phyloP scores from a whole-genome alignment of 352 stramenopile species.

The Phytophthora colocasiae region DNA sequence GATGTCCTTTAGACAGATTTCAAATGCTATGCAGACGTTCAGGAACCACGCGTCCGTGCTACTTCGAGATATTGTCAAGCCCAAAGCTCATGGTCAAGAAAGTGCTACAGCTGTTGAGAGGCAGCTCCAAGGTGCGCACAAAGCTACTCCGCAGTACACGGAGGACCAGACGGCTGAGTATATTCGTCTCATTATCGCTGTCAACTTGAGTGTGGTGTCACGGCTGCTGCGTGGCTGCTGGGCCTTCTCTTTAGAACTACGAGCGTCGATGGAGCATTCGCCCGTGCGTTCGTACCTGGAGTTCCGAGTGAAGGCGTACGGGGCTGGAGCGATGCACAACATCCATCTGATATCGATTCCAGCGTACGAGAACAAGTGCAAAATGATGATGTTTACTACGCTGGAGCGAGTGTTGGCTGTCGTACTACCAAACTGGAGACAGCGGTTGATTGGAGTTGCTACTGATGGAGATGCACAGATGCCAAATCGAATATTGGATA shows the following conservation, averaged over 20 bases:
- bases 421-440: slow-evolving; percentile 50
- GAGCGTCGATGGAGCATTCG: slow-evolving; percentile 33
- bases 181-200: slow-evolving; percentile 51
- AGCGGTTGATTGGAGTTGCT: slow-evolving; percentile 42
- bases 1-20: slow-evolving; percentile 43
- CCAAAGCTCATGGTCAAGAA: background rate
- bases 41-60: slow-evolving; percentile 25
- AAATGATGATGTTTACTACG: slow-evolving; percentile 38
- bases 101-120: background rate
- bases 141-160: slow-evolving; percentile 24
- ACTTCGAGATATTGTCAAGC: slow-evolving; percentile 24
- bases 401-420: slow-evolving; percentile 42
- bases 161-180: slow-evolving; percentile 45
- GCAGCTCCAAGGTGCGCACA: slow-evolving; percentile 8
- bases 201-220: slow-evolving; percentile 47
- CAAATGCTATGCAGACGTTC: slow-evolving; percentile 35
- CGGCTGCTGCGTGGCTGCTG: slow-evolving; percentile 47
- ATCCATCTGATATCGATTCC: slow-evolving; percentile 56
- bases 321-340: slow-evolving; percentile 38
- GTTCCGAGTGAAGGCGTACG: slow-evolving; percentile 54
- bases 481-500: slow-evolving; percentile 32
- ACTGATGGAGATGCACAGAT: slow-evolving; percentile 47
- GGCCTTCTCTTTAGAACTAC: slow-evolving; percentile 59
- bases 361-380: slow-evolving; percentile 40
- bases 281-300: slow-evolving; percentile 48